phyloP scores from a whole-genome alignment of 139 green algal genomes.

The Picochlorum sp. region DNA sequence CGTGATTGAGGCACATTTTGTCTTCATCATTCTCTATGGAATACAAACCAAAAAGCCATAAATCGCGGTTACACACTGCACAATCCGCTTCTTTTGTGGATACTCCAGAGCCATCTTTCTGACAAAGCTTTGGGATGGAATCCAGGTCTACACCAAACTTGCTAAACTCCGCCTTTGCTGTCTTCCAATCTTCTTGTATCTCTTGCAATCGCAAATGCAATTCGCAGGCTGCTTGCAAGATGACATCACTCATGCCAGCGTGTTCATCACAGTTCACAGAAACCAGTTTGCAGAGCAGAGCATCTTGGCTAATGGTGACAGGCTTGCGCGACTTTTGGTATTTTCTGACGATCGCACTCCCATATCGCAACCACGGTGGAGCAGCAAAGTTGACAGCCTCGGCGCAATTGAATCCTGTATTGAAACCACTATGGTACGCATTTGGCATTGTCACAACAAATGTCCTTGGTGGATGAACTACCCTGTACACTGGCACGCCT shows the following conservation, averaged over 20 bases:
- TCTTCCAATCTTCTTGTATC: background rate
- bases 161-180: background rate
- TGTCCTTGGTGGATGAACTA: slow-evolving; percentile 65
- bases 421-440: slow-evolving; percentile 81
- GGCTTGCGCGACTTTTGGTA: slow-evolving; percentile 44
- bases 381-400: slow-evolving; percentile 86
- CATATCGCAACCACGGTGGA: slow-evolving; percentile 76
- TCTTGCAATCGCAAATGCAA: background rate
- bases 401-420: slow-evolving; percentile 65
- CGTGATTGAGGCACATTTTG: slow-evolving; percentile 63
- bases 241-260: slow-evolving; percentile 11
- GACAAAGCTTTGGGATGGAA: background rate
- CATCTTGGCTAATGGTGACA: slow-evolving; percentile 53
- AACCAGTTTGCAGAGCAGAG: slow-evolving; percentile 53
- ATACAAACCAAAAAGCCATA: slow-evolving; percentile 61
- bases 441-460: slow-evolving; percentile 90
- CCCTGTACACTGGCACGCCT: slow-evolving; percentile 68
- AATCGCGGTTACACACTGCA: slow-evolving; percentile 53
- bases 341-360: slow-evolving; percentile 42
- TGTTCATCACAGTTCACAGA: slow-evolving; percentile 10
- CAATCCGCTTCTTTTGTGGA: slow-evolving; percentile 57
- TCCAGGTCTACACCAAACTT: background rate
- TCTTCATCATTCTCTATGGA: slow-evolving; percentile 25
- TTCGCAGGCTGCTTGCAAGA: slow-evolving; percentile 47
- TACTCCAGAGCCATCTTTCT: slow-evolving; percentile 27